A percentile compares a stretch with the other conserved stretches of the same genome.
Conservation (phyloP, 768 basidiomycete species). For the Crassisporium funariophilum region DNA sequence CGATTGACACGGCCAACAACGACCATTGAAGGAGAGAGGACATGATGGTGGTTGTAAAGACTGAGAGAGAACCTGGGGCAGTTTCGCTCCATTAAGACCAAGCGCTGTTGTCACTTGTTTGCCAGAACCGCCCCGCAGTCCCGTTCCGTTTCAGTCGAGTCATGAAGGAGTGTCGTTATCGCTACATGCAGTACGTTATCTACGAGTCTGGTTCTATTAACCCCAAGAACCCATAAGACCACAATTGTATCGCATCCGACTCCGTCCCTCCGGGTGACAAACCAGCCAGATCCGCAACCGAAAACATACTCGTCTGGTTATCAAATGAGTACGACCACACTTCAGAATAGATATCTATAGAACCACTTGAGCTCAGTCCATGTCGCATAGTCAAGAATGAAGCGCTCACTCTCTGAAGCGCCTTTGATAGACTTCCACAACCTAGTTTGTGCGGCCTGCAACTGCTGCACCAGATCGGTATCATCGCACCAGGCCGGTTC, state of each 20-base stretch:
- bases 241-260: constrained; percentile 44
- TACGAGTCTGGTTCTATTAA: constrained; percentile 29
- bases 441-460: constrained; percentile 36
- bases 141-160: constrained; percentile 17
- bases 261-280: constrained; percentile 43
- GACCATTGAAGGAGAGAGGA: constrained; percentile 43
- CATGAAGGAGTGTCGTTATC: constrained; percentile 10
- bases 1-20: constrained; percentile 42
- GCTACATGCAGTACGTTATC: background rate
- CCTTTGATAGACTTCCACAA: constrained; percentile 43
- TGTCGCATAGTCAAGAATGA: background rate
- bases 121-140: no score
- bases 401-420: constrained; percentile 28
- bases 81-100: no score
- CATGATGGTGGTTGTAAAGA: constrained; percentile 43
- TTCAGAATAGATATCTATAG: constrained; percentile 40
- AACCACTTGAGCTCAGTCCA: constrained; percentile 1
- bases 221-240: constrained; percentile 46
- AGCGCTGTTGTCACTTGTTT: constrained; percentile 40
- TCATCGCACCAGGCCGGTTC: constrained; percentile 41
- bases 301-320: constrained; percentile 35
- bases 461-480: constrained; percentile 28
- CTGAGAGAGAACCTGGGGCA: constrained; percentile 10
- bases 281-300: constrained; percentile 39
- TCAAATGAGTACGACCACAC: constrained; percentile 43